These are phyloP conservation scores for Centella asiatica DNA, from an alignment of 129 eudicot species.

Conservation along the genomic window DNA sequence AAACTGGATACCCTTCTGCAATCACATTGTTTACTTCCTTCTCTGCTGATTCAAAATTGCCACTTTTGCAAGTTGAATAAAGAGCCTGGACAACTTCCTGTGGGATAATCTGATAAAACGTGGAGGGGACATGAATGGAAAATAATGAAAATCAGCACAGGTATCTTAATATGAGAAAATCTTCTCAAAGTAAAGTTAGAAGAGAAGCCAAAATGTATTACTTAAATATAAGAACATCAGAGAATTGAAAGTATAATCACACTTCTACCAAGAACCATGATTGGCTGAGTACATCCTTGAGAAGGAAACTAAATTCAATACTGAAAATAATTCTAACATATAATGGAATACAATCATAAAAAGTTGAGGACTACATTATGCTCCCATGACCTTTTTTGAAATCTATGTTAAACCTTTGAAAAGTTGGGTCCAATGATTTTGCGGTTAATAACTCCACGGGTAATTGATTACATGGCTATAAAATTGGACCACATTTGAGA, in stretches of 20 bases:
- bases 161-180: conserved; percentile 7
- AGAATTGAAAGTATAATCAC: neutral
- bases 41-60: conserved; percentile 75
- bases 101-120: conserved; percentile 63
- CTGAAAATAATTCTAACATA: neutral
- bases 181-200: conserved; percentile 7
- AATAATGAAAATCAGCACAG: neutral
- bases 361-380: too few relatives aligned
- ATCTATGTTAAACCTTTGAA: too few relatives aligned
- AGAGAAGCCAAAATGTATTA: neutral
- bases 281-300: neutral
- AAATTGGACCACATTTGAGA: too few relatives aligned
- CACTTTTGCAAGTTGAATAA: conserved; percentile 71
- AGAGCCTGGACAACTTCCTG: conserved; percentile 65
- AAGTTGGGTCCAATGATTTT: too few relatives aligned
- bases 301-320: neutral
- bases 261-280: neutral
- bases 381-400: too few relatives aligned
- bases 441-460: too few relatives aligned
- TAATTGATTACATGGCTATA: too few relatives aligned
- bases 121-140: neutral
- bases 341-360: too few relatives aligned
- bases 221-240: neutral
- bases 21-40: conserved; percentile 71
- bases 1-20: conserved; percentile 95